A percentile compares a stretch with the other conserved stretches of the same genome.
These are phyloP conservation scores for Pichia ethanolica DNA, from an alignment of 805 yeast genomes.

Conservation along the genomic window DNA sequence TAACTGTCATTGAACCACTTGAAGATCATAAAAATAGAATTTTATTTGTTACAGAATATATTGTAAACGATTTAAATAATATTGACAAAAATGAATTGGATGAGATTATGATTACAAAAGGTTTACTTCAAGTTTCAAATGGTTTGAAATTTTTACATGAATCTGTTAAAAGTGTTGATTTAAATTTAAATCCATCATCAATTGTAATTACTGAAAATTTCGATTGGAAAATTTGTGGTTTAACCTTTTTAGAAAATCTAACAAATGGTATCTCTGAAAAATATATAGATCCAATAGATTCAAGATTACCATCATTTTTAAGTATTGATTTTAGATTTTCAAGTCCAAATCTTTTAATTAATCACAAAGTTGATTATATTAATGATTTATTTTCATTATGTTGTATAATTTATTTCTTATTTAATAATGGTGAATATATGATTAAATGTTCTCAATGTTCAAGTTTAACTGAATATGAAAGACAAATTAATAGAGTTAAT, in stretches of 20 bases:
- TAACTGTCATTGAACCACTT: conserved; percentile 78
- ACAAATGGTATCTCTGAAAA: conserved; percentile 46
- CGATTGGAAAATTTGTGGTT: conserved; percentile 90
- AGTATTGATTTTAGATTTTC: conserved; percentile 64
- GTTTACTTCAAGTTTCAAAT: conserved; percentile 67
- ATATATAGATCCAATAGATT: conserved; percentile 64
- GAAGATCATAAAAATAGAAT: conserved; percentile 78
- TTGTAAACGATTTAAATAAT: conserved; percentile 31
- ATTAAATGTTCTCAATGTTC: conserved; percentile 31
- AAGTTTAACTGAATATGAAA: conserved; percentile 49
- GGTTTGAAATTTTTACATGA: conserved; percentile 80
- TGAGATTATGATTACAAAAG: conserved; percentile 66
- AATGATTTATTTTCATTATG: conserved; percentile 87
- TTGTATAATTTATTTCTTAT: conserved; percentile 62
- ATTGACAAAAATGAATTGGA: conserved; percentile 46
- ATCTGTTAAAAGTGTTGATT: conserved; percentile 65
- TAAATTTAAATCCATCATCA: conserved; percentile 71
- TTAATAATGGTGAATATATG: conserved; percentile 39
- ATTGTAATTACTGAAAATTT: conserved; percentile 73
- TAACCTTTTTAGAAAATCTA: conserved; percentile 44
- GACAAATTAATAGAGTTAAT: conserved; percentile 35
- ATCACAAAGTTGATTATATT: conserved; percentile 52
- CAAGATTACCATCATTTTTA: conserved; percentile 66
- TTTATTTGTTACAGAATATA: conserved; percentile 78
- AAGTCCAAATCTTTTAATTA: conserved; percentile 78